A percentile compares a stretch with the other conserved stretches of the same genome.
Evolutionary conservation across 352 stramenopile species (phyloP).

Genomic region (Peronospora destructor): DNA sequence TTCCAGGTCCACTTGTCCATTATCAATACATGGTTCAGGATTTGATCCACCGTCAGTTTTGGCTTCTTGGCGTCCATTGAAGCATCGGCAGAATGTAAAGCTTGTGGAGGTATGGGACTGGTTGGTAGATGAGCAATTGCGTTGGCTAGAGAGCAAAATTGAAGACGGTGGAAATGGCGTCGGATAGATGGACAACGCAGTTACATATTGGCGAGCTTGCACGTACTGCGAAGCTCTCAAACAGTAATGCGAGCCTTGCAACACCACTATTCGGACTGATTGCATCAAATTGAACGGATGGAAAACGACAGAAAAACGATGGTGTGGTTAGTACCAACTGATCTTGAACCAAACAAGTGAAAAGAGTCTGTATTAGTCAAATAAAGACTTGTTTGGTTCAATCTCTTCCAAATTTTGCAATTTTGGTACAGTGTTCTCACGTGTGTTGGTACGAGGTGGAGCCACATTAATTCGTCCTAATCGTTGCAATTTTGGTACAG

Average conservation of each 20-base stretch:
- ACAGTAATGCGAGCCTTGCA: slow-evolving; percentile 11
- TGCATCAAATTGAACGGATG: slow-evolving; percentile 24
- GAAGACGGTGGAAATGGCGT: neutral
- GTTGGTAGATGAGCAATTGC: slow-evolving; percentile 20
- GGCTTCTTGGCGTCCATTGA: slow-evolving; percentile 3
- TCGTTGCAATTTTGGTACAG: too few species aligned
- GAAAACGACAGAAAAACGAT: neutral
- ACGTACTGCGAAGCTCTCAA: slow-evolving; percentile 1
- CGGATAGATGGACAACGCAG: slow-evolving; percentile 8
- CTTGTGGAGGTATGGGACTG: neutral
- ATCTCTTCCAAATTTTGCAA: too few species aligned
- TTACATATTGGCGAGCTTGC: slow-evolving; percentile 2
- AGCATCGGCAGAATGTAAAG: neutral
- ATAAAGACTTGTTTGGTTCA: too few species aligned
- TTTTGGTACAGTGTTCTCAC: too few species aligned
- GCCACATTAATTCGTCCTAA: too few species aligned
- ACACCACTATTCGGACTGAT: slow-evolving; percentile 13
- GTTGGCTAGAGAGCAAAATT: slow-evolving; percentile 8
- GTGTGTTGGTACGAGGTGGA: too few species aligned
- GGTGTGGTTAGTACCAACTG: neutral
- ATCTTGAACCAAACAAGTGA: too few species aligned
- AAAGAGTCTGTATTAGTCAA: too few species aligned
- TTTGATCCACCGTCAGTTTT: slow-evolving; percentile 43
- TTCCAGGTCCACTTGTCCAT: slow-evolving; percentile 83
- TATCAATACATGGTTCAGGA: slow-evolving; percentile 63